Percentiles rank a stretch among this genome's conserved stretches.
Conservation (phyloP, 768 basidiomycete species). For the Rhodotorula babjevae region DNA sequence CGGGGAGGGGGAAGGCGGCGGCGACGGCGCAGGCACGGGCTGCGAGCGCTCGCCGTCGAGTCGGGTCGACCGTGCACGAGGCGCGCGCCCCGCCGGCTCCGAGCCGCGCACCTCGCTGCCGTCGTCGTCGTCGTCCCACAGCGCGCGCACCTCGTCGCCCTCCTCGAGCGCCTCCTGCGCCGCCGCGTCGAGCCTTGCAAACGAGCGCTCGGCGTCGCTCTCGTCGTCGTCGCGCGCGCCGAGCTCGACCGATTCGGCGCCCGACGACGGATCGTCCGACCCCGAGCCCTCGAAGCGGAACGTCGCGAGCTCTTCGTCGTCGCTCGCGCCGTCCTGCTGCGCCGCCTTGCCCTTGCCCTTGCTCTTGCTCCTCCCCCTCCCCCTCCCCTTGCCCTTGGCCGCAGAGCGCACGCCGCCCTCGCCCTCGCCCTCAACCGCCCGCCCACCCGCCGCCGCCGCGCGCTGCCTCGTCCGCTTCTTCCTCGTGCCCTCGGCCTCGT, state of each 20-base stretch:
- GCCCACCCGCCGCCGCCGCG: constrained; percentile 12
- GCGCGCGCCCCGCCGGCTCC: background rate
- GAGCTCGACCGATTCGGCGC: background rate
- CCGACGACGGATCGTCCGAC: constrained; percentile 46
- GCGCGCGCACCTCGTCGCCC: background rate
- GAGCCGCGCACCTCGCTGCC: background rate
- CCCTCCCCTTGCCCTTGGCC: constrained; percentile 32
- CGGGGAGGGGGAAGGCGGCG: too few species aligned
- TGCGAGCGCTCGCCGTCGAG: too few species aligned
- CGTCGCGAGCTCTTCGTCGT: constrained; percentile 47
- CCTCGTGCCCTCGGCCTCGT: constrained; percentile 34
- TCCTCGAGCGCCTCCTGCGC: background rate
- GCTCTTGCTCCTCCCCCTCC: constrained; percentile 54
- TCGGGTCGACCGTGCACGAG: background rate
- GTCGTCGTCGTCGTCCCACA: background rate
- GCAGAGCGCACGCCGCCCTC: background rate
- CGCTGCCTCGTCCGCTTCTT: constrained; percentile 25
- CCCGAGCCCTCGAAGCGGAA: constrained; percentile 11
- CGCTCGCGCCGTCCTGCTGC: too few species aligned
- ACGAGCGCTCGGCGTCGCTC: background rate
- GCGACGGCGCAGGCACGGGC: too few species aligned
- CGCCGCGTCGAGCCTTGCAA: background rate
- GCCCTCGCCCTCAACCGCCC: constrained; percentile 46
- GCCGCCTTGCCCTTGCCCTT: constrained; percentile 48
- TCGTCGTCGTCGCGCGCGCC: background rate